A percentile compares a stretch with the other conserved stretches of the same genome.
phyloP scores from a whole-genome alignment of 2,329 filamentous ascomycete genomes.

The Aspergillus quadrilineatus region DNA sequence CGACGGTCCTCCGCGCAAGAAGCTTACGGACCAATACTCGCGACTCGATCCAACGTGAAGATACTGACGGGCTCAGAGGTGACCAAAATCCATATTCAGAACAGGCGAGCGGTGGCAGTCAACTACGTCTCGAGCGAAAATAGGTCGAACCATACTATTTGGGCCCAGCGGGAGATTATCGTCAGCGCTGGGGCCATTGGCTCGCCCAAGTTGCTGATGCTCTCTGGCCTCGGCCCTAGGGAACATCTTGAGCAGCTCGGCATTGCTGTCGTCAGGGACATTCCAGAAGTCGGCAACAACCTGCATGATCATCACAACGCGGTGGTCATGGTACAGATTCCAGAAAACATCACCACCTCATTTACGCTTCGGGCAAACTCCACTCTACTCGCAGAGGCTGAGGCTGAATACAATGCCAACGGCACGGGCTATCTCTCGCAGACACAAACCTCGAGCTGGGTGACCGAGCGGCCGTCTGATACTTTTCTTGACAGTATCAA shows the following conservation, averaged over 20 bases:
- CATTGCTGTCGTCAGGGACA: neutral
- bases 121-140: neutral
- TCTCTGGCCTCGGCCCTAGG: neutral
- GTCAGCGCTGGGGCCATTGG: neutral
- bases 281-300: constrained; percentile 4
- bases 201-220: constrained; percentile 2
- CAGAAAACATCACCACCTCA: neutral
- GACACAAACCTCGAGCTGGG: neutral
- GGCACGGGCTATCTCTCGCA: neutral
- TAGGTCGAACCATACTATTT: neutral
- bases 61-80: neutral
- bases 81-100: neutral
- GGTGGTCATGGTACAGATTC: neutral
- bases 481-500: neutral
- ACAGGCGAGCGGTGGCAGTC: neutral
- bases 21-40: neutral
- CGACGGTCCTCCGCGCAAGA: neutral
- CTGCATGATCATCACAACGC: constrained; percentile 1
- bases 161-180: constrained; percentile 1
- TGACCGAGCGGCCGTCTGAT: neutral
- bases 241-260: neutral
- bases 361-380: neutral
- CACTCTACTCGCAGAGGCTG: neutral
- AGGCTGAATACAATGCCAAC: neutral
- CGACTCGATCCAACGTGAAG: neutral